Conservation (phyloP, 148 eudicot species). For the Polygonum aviculare region DNA sequence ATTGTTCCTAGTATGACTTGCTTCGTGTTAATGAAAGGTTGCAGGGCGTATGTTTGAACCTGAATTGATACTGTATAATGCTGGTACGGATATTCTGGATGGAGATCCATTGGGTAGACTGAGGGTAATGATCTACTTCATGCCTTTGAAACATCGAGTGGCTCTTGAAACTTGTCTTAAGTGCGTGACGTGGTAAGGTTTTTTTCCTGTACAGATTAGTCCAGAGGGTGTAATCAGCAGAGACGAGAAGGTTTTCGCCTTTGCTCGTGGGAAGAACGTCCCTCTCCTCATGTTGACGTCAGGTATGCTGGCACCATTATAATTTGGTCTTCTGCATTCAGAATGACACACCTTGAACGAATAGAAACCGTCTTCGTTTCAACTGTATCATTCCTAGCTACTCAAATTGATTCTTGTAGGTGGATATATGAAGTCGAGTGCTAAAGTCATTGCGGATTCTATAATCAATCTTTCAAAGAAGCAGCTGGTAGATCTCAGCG, state of each 20-base stretch:
- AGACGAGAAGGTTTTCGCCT: conserved; percentile 85
- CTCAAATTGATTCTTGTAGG: conserved; percentile 29
- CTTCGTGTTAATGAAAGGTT: conserved; percentile 32
- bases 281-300: conserved; percentile 95
- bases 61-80: conserved; percentile 81
- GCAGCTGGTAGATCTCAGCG: conserved; percentile 44
- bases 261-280: conserved; percentile 53
- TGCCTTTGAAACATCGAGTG: neutral
- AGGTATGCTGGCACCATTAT: conserved; percentile 28
- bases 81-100: conserved; percentile 94
- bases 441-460: conserved; percentile 82
- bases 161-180: neutral
- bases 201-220: conserved; percentile 46
- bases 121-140: conserved; percentile 35
- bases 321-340: neutral
- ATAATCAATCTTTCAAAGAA: conserved; percentile 65
- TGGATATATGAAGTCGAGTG: conserved; percentile 95
- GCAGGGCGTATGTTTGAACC: conserved; percentile 57
- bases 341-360: neutral
- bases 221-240: conserved; percentile 66
- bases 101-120: conserved; percentile 87
- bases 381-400: neutral
- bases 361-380: neutral
- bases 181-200: neutral
- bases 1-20: neutral